Base-by-base conservation (phyloP, 306 rosid species). In the Sophora flavescens region DNA sequence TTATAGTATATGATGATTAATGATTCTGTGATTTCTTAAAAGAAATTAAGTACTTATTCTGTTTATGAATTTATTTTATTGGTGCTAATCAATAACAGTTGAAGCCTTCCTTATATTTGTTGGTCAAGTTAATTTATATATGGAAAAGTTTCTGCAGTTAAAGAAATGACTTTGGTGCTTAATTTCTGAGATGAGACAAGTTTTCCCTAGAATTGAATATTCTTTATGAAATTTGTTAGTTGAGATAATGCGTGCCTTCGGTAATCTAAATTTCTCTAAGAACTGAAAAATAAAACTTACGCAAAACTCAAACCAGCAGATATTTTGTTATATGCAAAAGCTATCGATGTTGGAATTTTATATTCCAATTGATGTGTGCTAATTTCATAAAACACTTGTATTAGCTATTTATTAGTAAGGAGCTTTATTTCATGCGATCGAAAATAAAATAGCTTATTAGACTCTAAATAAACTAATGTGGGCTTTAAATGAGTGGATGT, bases 11-110 rank as follows among this genome's bases (percentile, higher is more conserved):
- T 74, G 50, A 50, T 74, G 50, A 50, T 14, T 14, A 14, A 47
- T 65, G 39, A 32, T 57, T 66, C 16, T 77, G 67, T 54, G 22
- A 75, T 85, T 51, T 82, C 33, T 18, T 70, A 9, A 4, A 33
- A 13, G 38, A n/a, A 16, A 63, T 22, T 22, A 22, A 39, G 0
- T 48, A 56, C 35, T 75, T 76, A 51, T 70, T 80, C 68, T 65
- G 76, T 66, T 80, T 53, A 41, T 84, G 82, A 58, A 51, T 81
- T 71, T 77, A 14, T 77, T 81, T 71, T 77, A 14, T 77, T 82
- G 79, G 60, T 56, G 59, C 68, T 28, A 56, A 48, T 84, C 72
- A 70, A 80, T 45, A 70, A 70, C 39, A 15, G 2, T 47, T 33
- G 6, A 65, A 10, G 12, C 39, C 60, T 65, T 44, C 11, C 51